phyloP scores from a whole-genome alignment of 1,139 yeast species.

The Blastobotrys persicus region DNA sequence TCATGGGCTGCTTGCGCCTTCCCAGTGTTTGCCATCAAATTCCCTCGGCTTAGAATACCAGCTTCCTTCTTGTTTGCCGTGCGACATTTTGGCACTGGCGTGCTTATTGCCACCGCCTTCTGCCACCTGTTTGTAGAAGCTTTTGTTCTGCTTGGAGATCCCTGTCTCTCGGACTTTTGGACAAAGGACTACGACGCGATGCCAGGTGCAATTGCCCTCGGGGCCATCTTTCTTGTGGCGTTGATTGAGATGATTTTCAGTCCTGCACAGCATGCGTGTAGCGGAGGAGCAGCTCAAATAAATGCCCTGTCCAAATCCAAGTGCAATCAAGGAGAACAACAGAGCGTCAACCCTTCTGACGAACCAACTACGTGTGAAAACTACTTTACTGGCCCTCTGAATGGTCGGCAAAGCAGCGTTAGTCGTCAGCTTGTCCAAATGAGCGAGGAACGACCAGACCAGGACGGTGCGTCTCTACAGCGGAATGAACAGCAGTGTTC shows the following conservation, averaged over 20 bases:
- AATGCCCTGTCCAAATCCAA: neutral
- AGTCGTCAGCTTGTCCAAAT: neutral
- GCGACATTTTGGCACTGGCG: neutral
- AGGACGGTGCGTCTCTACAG: too few species aligned
- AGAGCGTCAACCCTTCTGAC: neutral
- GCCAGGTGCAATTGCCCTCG: neutral
- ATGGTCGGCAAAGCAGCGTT: neutral
- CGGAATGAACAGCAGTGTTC: too few species aligned
- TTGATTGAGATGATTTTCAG: neutral
- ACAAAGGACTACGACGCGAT: neutral
- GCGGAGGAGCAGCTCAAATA: neutral
- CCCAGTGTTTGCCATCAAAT: neutral
- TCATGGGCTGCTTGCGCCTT: neutral
- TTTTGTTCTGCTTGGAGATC: neutral
- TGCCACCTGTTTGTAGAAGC: neutral
- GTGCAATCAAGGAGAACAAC: neutral
- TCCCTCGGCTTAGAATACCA: neutral
- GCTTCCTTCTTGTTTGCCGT: neutral
- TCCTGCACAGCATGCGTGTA: neutral
- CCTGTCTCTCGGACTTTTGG: neutral
- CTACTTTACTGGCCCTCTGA: neutral
- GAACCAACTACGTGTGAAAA: neutral
- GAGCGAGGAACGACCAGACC: neutral
- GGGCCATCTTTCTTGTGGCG: neutral
- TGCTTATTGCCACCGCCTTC: neutral